Evolutionary conservation across 139 green algal species (phyloP), one percentile per base, ranked within the genome.

Genomic region (Edaphochlamys debaryana): DNA sequence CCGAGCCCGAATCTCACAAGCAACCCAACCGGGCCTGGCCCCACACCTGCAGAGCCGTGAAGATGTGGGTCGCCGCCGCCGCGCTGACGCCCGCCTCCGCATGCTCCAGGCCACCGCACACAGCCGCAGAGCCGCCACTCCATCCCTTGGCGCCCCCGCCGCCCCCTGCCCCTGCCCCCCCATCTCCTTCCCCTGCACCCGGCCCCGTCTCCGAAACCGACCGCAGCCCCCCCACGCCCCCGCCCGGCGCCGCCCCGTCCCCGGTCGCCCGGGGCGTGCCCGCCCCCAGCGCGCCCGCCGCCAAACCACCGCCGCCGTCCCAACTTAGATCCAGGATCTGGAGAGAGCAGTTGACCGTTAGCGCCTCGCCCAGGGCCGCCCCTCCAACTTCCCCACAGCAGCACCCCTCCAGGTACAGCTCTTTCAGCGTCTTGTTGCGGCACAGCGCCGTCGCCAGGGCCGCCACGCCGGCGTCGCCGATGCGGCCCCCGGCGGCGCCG

Each of bases 1-100:
- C 68, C 20, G n/a, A n/a, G n/a, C n/a, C n/a, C n/a, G n/a, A n/a
- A n/a, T n/a, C n/a, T n/a, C n/a, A n/a, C n/a, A n/a, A n/a, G n/a
- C n/a, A n/a, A n/a, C n/a, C n/a, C n/a, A n/a, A n/a, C n/a, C n/a
- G n/a, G n/a, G n/a, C n/a, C n/a, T n/a, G n/a, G n/a, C n/a, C n/a
- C n/a, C 72, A 22, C 58, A 81, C 74, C 74, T 70, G 58, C 58
- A 81, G 40, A 29, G 74, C 74, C 15, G 58, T 81, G 40, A 81
- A 81, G 34, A 81, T 42, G 40, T 23, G 42, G 30, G 60, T 70
- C 58, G 74, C 74, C 0, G 74, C 62, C 29, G 37, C 40, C 58
- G 60, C 74, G 54, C 67, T 20, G 30, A 70, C 56, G 22, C 74
- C 74, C 72, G 54, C 48, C 32, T 4, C 42, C 54, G n/a, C 56